Conservation (phyloP, 495 filamentous ascomycete species). For the Lophium mytilinum region DNA sequence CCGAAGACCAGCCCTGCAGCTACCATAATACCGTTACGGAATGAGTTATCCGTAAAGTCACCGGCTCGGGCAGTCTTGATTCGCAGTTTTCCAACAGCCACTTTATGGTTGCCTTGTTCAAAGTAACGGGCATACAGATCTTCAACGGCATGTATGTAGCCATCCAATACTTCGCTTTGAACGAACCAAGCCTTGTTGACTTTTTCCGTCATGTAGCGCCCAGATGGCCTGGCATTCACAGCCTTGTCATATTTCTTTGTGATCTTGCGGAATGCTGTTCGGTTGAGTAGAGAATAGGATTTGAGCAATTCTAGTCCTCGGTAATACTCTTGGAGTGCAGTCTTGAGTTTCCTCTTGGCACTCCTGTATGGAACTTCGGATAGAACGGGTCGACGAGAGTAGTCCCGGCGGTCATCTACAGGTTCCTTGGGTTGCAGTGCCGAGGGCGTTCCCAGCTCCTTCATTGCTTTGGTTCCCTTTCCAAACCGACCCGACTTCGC, state of each 20-base stretch:
- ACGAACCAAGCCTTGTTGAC: slow-evolving; percentile 89
- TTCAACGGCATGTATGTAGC: slow-evolving; percentile 67
- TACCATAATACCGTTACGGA: slow-evolving; percentile 72
- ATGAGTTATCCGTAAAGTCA: slow-evolving; percentile 65
- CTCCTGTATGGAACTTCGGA: slow-evolving; percentile 64
- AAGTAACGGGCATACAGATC: slow-evolving; percentile 91
- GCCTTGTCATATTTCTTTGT: slow-evolving; percentile 98
- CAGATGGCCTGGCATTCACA: slow-evolving; percentile 63
- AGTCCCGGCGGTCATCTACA: slow-evolving; percentile 22
- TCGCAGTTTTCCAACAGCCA: slow-evolving; percentile 77
- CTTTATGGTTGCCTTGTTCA: slow-evolving; percentile 80
- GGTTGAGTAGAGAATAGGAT: slow-evolving; percentile 79
- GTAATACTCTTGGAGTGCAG: slow-evolving; percentile 87
- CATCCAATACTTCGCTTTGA: slow-evolving; percentile 70
- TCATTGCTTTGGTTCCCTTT: slow-evolving; percentile 50
- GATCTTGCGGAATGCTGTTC: slow-evolving; percentile 91
- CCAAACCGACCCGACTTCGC: slow-evolving; percentile 41
- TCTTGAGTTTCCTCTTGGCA: slow-evolving; percentile 84
- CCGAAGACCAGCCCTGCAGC: slow-evolving; percentile 66
- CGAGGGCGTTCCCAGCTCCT: slow-evolving; percentile 44
- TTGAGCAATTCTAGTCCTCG: slow-evolving; percentile 85
- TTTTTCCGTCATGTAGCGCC: slow-evolving; percentile 84
- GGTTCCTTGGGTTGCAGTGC: slow-evolving; percentile 19
- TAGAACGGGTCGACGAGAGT: slow-evolving; percentile 31
- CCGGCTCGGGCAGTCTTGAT: slow-evolving; percentile 53